Evolutionary conservation across 352 stramenopile genomes (phyloP), one percentile per base, ranked within the genome.

Genomic region (Pythium aristosporum): DNA sequence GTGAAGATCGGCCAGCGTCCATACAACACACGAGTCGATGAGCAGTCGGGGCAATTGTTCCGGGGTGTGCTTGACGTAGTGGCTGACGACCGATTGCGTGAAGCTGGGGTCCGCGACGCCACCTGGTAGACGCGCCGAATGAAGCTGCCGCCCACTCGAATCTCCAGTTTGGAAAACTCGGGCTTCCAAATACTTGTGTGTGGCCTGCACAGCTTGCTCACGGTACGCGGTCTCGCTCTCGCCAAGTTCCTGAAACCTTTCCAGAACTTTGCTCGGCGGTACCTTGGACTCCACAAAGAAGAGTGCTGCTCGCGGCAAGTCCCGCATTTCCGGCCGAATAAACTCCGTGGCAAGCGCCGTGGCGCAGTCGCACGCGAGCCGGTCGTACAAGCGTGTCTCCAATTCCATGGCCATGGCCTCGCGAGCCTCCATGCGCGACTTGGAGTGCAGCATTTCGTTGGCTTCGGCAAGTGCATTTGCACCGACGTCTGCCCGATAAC

Each of bases 401-500:
- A 95, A 68, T 50, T 88, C 72, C 42, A 93, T 56, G 16, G 82
- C 78, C 61, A 68, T 55, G 13, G 43, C 43, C 25, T 61, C 61
- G n/a, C 61, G 52, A 28, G 53, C 53, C 7, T 63, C 61, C 5
- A 61, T 34, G 4, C 11, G 12, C 11, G 47, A 86, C 48, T 52
- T 59, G 63, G 43, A 48, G 13, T 49, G 43, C 9, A 41, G 12
- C 11, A 49, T 57, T 34, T 65, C 42, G 28, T 53, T 61, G 16
- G 50, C 41, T 37, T 52, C 36, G 8, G 41, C 28, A 8, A 69
- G 54, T 34, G 48, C 36, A 18, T 61, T 68, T 46, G 53, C 20
- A 2, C 84, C 84, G 2, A 94, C 84, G 54, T 95, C 84, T 23
- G 86, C 86, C n/a, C 86, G 82, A 63, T 92, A 95, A 5, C 86